Conservation (phyloP, 2,329 filamentous ascomycete species). For the Nemania abortiva region DNA sequence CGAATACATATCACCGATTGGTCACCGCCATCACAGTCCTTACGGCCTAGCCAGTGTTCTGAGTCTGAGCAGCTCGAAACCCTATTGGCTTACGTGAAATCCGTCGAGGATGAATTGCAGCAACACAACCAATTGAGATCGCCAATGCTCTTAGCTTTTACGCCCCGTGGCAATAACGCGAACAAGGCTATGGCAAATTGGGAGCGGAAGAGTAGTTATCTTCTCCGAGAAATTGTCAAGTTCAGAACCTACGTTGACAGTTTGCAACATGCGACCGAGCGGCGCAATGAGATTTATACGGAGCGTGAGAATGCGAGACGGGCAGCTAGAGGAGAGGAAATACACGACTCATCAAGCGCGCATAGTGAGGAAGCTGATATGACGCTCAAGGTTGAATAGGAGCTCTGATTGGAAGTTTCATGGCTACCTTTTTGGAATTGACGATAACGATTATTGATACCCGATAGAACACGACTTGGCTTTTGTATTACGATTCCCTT, state of each 20-base stretch:
- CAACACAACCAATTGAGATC: conserved; percentile 88
- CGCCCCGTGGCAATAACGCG: conserved; percentile 83
- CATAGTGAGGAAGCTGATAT: conserved; percentile 36
- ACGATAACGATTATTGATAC: conserved; percentile 42
- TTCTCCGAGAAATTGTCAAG: conserved; percentile 94
- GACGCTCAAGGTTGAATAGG: conserved; percentile 39
- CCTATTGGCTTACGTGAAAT: conserved; percentile 82
- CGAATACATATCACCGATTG: conserved; percentile 87
- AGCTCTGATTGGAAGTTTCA: conserved; percentile 17
- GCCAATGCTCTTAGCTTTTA: conserved; percentile 90
- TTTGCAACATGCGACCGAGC: conserved; percentile 75
- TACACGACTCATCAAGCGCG: conserved; percentile 52
- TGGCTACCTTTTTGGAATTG: conserved; percentile 16
- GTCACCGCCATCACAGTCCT: conserved; percentile 88
- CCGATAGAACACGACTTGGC: conserved; percentile 35
- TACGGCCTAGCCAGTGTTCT: conserved; percentile 82
- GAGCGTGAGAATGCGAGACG: conserved; percentile 66
- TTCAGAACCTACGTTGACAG: conserved; percentile 95
- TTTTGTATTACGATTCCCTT: conserved; percentile 24
- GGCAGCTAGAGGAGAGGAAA: conserved; percentile 61
- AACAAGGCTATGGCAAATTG: conserved; percentile 92
- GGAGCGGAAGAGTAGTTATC: conserved; percentile 94
- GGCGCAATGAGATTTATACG: conserved; percentile 77
- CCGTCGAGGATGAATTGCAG: conserved; percentile 86
- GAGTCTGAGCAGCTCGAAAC: conserved; percentile 85